Evolutionary conservation across 2,329 filamentous ascomycete genomes (phyloP).

Genomic region (Fusarium sterilihyphosum): DNA sequence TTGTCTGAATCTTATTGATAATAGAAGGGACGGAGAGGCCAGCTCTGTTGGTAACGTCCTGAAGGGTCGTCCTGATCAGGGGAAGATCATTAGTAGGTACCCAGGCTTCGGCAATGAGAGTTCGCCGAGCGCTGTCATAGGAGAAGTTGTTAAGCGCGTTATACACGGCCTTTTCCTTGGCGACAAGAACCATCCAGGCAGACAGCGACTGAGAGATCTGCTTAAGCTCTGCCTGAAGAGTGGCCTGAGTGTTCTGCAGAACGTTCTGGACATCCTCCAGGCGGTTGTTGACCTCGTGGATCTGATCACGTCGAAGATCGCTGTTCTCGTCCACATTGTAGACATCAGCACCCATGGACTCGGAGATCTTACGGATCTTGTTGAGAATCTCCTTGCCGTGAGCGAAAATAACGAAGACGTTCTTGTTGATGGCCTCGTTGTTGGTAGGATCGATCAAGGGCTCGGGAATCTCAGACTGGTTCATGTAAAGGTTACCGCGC

Average conservation of each 20-base stretch:
- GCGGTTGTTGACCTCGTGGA: conserved; percentile 95
- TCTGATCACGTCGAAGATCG: conserved; percentile 92
- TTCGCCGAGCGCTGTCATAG: conserved; percentile 94
- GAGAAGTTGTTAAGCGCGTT: conserved; percentile 96
- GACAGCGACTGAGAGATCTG: conserved; percentile 93
- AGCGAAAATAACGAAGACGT: conserved; percentile 99
- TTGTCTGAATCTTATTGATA: conserved; percentile 96
- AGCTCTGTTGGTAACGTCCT: conserved; percentile 95
- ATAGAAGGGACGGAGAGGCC: conserved; percentile 98
- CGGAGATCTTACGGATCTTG: conserved; percentile 99
- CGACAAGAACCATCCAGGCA: conserved; percentile 96
- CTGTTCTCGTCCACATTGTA: conserved; percentile 98
- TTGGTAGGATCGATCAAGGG: conserved; percentile 89
- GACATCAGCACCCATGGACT: conserved; percentile 93
- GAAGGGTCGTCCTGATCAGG: conserved; percentile 89
- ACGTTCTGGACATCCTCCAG: conserved; percentile 92
- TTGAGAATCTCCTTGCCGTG: conserved; percentile 98
- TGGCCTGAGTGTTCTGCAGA: conserved; percentile 92
- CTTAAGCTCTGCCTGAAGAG: conserved; percentile 89
- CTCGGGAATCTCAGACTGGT: conserved; percentile 97
- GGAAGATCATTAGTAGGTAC: conserved; percentile 91
- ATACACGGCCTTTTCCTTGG: conserved; percentile 98
- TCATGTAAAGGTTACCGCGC: conserved; percentile 99
- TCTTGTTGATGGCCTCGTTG: conserved; percentile 94
- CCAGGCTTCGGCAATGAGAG: conserved; percentile 97